A percentile compares a stretch with the other conserved stretches of the same genome.
phyloP scores from a whole-genome alignment of 805 yeast species.

The Alloascoidea hylecoeti region DNA sequence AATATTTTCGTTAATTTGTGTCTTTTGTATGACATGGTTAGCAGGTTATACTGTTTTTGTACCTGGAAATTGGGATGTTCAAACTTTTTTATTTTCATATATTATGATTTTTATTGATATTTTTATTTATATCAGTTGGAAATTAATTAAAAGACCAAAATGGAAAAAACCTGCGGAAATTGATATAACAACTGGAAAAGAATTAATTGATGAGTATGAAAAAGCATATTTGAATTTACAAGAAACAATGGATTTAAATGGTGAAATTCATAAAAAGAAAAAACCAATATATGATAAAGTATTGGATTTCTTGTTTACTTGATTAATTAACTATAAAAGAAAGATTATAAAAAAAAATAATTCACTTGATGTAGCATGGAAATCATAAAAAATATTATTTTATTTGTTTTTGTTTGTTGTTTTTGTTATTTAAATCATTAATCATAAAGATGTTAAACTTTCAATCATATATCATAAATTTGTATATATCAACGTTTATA shows the following conservation, averaged over 20 bases:
- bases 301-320: conserved; percentile 23
- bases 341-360: too few species aligned
- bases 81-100: conserved; percentile 54
- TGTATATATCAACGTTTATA: too few species aligned
- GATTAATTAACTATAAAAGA: too few species aligned
- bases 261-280: conserved; percentile 1
- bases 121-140: conserved; percentile 35
- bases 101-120: conserved; percentile 52
- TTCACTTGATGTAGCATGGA: too few species aligned
- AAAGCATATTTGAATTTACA: conserved; percentile 4
- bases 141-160: conserved; percentile 32
- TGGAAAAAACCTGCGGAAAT: conserved; percentile 30
- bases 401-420: too few species aligned
- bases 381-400: too few species aligned
- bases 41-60: conserved; percentile 63
- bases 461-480: too few species aligned
- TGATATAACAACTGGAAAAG: conserved; percentile 38
- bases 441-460: too few species aligned
- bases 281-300: conserved; percentile 47
- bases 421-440: too few species aligned
- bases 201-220: conserved; percentile 49
- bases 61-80: conserved; percentile 48
- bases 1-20: conserved; percentile 28
- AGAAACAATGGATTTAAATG: too few species aligned
- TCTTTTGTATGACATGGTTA: conserved; percentile 37